Percentiles rank a stretch among this genome's conserved stretches.
phyloP scores from a whole-genome alignment of 495 filamentous ascomycete species.

The Penicillium longicatenatum region DNA sequence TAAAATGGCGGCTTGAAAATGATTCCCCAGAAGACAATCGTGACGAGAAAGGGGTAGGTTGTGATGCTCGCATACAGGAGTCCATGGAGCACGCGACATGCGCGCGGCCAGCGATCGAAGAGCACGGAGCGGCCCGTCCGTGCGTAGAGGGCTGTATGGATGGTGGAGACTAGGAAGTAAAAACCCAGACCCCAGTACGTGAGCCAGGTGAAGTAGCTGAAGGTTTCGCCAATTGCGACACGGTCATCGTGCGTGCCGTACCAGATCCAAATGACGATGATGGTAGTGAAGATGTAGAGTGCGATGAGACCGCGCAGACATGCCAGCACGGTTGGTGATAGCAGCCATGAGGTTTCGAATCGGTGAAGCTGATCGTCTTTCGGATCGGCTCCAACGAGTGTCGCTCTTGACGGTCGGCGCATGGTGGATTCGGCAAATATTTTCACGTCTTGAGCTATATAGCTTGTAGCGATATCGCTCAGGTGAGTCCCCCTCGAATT shows the following conservation, averaged over 20 bases:
- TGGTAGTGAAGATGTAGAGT: constrained; percentile 70
- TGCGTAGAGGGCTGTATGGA: constrained; percentile 70
- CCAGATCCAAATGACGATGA: constrained; percentile 69
- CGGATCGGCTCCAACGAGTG: constrained; percentile 32
- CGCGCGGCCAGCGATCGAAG: constrained; percentile 60
- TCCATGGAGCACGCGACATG: constrained; percentile 64
- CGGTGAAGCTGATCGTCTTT: constrained; percentile 60
- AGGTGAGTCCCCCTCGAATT: neutral
- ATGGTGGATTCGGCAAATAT: constrained; percentile 10
- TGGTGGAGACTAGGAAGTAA: constrained; percentile 65
- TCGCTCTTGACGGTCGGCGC: constrained; percentile 20
- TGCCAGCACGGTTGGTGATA: constrained; percentile 64
- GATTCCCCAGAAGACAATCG: constrained; percentile 57
- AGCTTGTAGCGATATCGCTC: neutral
- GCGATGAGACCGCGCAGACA: constrained; percentile 59
- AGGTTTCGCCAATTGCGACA: constrained; percentile 49
- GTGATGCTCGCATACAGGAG: constrained; percentile 67
- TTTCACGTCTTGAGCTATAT: neutral
- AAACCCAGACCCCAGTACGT: constrained; percentile 81
- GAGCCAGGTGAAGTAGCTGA: constrained; percentile 80
- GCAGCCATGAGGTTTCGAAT: constrained; percentile 75
- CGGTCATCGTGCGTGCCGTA: constrained; percentile 46
- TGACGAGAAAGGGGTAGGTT: constrained; percentile 68
- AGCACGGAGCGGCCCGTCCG: constrained; percentile 55
- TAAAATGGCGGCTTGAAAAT: constrained; percentile 56